Evolutionary conservation across 371 early-diverging fungal species (phyloP).

Genomic region (Mucor piriformis): DNA sequence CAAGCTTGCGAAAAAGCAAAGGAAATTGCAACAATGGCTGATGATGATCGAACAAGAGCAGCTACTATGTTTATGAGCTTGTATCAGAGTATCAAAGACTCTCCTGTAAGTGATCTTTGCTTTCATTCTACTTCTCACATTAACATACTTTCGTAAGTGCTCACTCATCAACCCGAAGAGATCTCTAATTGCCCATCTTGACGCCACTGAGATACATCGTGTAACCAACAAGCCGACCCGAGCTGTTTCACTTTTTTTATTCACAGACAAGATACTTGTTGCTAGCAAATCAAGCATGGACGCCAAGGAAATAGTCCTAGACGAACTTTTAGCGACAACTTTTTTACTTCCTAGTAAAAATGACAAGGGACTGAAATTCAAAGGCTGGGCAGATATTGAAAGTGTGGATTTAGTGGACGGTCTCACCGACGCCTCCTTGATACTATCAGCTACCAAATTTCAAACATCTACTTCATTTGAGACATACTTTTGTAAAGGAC

Average conservation of each 20-base stretch:
- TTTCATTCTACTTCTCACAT: not conserved
- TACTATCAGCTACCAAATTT: constrained; percentile 26
- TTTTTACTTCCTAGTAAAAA: not conserved
- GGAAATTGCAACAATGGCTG: constrained; percentile 48
- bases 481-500: constrained; percentile 40
- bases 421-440: constrained; percentile 35
- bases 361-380: not conserved
- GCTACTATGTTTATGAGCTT: constrained; percentile 37
- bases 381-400: constrained; percentile 51
- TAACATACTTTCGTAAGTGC: too few relatives aligned
- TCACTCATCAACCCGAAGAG: constrained; percentile 47
- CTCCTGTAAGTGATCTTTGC: constrained; percentile 21
- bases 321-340: constrained; percentile 30
- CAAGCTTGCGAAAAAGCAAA: constrained; percentile 35
- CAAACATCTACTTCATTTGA: constrained; percentile 29
- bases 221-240: constrained; percentile 38
- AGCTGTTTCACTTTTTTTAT: constrained; percentile 47
- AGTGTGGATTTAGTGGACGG: constrained; percentile 49
- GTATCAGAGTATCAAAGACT: constrained; percentile 37
- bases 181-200: constrained; percentile 40
- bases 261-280: constrained; percentile 49
- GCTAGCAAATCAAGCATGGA: constrained; percentile 45
- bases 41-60: constrained; percentile 45
- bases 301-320: constrained; percentile 20
- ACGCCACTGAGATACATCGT: constrained; percentile 46